Base-by-base conservation (phyloP, 305 asterid species). In the Solanum hybrid region DNA sequence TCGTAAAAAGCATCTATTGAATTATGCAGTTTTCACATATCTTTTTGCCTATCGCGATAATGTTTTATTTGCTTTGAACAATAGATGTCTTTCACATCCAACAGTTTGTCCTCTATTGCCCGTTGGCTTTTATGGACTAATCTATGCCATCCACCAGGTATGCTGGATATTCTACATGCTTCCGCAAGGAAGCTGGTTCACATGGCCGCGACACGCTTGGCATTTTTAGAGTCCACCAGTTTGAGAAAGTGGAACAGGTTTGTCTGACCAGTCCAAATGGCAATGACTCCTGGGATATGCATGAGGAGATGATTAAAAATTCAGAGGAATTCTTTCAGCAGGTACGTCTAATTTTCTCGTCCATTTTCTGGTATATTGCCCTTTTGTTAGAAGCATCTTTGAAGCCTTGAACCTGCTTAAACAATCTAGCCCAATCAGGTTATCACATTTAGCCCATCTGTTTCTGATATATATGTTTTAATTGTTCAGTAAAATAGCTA, bases 151-250 rank as follows among this genome's bases (percentile, higher is more conserved):
- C 73, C 85, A 60, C 91, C 91, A 96, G 98, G 86, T 97, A 96
- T 93, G 98, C 99, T 85, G 99, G 99, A 88, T 96, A 94, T 72
- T 96, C 99, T 0, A 91, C 99, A 10, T 97, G 99, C 93, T 97
- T 97, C 90, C 96, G 98, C 34, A 96, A 97, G 92, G 99, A 96
- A 93, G 99, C 98, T 88, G 99, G 99, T 86, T 94, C 99, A 1
- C 99, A 97, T 92, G 99, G 99, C 72, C 94, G 97, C 5, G 99
- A 97, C 90, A 97, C 99, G 11, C 95, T 95, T 76, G 99, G 99
- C 86, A 97, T 97, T 87, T 97, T 96, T 91, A 95, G 99, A 64
- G 98, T 95, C 87, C 99, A 97, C 89, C 99, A 97, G 89, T 96
- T 96, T 92, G 99, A 97, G 92, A 97, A 97, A 92, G 94, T 96